Evolutionary conservation across 31 red algal species (phyloP), one percentile per base, ranked within the genome.

Genomic region (Bonnemaisonia californica): DNA sequence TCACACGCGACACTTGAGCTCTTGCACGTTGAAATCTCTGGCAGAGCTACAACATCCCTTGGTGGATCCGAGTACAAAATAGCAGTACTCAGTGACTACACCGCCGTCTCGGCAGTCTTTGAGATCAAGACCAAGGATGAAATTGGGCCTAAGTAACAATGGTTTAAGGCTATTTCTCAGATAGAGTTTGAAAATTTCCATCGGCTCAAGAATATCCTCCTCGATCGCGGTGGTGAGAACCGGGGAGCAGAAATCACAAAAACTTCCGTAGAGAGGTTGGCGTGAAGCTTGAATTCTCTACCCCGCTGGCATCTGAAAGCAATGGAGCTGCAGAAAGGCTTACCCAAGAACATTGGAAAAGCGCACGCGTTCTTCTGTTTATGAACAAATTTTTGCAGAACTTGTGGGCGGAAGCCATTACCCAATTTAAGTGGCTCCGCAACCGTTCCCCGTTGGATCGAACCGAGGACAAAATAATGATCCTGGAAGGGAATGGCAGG

Each of bases 381-480:
- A 32, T 19, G 13, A 13, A 21, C 5, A 78, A 78, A 0, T 22
- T 78, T 3, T 0, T 42, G 4, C 12, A 65, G 21, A 47, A 41
- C 2, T 42, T 81, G 0, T 57, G 57, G 60, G 77, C 31, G 0
- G 77, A 81, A 35, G 23, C 77, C 57, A 66, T 69, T 21, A 66
- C n/a, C 21, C 77, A 81, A 24, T 36, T 4, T 41, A 67, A 81
- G 26, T 81, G 37, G 59, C 40, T 81, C 2, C 57, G 77, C 0
- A 81, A 81, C 42, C 26, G 61, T 16, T 35, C 67, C 21, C 54
- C 69, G 24, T 29, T n/a, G 3, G 27, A 22, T n/a, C 33, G 69
- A 18, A 28, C 51, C 0, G 19, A 42, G 0, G 69, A 41, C 4
- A 24, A 47, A 8, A 0, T 73, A 9, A 35, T n/a, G 4, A 73